Evolutionary conservation across 768 basidiomycete genomes (phyloP), one percentile per base, ranked within the genome.

Genomic region (Sarcomyxa edulis): DNA sequence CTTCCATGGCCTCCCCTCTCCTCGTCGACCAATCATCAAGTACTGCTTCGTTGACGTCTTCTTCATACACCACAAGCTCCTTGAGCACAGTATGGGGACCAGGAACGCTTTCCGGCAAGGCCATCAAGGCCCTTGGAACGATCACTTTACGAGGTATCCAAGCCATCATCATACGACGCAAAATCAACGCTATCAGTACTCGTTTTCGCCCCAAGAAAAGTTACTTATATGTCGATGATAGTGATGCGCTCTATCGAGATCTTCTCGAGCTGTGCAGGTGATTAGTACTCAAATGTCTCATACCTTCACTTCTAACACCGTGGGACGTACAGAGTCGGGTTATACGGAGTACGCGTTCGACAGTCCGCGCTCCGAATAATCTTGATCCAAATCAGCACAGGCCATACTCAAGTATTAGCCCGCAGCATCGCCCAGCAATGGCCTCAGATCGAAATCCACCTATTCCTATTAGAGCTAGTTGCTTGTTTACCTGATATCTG

Each of bases 21-120:
- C n/a, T n/a, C n/a, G n/a, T n/a, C n/a, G n/a, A n/a, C n/a, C n/a
- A n/a, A n/a, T n/a, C n/a, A n/a, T n/a, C n/a, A n/a, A n/a, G n/a
- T n/a, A n/a, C n/a, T n/a, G n/a, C n/a, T n/a, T n/a, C n/a, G n/a
- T n/a, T n/a, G n/a, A n/a, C n/a, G n/a, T n/a, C n/a, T n/a, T n/a
- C n/a, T n/a, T n/a, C n/a, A n/a, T n/a, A n/a, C n/a, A 35, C 33
- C 12, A 35, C 29, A 9, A 47, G 45, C 35, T 43, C 45, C 32
- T 33, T 38, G 9, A 33, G 35, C 15, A 49, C 50, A 5, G 36
- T 45, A 3, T 51, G 50, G 50, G 50, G 50, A 1, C 49, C 50
- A 6, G 50, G 50, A 11, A 49, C 48, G 11, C 23, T 51, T 4
- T 51, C 50, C 6, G 50, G 50, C 22, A 36, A 40, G 15, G 50